Conservation (phyloP, 164 flowering plant genomes). For the Chimonanthus salicifolius region DNA sequence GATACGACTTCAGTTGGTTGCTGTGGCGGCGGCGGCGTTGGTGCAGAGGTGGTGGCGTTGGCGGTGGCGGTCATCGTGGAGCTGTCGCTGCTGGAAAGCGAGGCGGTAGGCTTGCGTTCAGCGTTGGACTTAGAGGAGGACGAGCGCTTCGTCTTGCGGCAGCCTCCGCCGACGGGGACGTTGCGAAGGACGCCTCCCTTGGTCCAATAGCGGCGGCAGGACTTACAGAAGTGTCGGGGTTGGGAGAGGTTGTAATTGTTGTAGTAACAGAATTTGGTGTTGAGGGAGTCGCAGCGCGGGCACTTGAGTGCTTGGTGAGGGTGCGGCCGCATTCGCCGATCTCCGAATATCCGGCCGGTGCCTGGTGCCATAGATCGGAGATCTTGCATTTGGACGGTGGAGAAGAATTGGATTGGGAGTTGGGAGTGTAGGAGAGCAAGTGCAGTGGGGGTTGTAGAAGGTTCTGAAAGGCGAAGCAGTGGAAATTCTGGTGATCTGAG, state of each 20-base stretch:
- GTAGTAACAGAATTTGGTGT: conserved; percentile 87
- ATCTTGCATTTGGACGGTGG: conserved; percentile 22
- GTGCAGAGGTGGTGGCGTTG: conserved; percentile 3
- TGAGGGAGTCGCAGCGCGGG: conserved; percentile 70
- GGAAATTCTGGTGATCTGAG: too few relatives aligned
- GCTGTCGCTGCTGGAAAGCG: conserved; percentile 44
- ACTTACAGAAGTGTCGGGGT: conserved; percentile 84
- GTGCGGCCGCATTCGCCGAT: conserved; percentile 19
- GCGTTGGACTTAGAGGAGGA: conserved; percentile 17
- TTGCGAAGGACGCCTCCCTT: conserved; percentile 87
- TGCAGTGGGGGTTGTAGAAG: background rate
- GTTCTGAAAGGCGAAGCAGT: too few relatives aligned
- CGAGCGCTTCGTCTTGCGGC: conserved; percentile 44
- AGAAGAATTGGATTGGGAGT: background rate
- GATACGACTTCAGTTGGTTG: conserved; percentile 13
- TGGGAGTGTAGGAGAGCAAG: background rate
- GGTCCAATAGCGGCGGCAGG: conserved; percentile 83
- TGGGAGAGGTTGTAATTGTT: conserved; percentile 87
- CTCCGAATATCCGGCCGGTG: conserved; percentile 3
- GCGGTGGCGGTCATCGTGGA: conserved; percentile 31
- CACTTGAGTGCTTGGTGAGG: conserved; percentile 47
- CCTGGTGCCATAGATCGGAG: conserved; percentile 8
- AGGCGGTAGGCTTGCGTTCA: conserved; percentile 9
- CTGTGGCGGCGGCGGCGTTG: conserved; percentile 16
- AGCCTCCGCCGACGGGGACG: conserved; percentile 85